Conservation (phyloP, 2,329 filamentous ascomycete genomes). For the Albifimbria verrucaria region DNA sequence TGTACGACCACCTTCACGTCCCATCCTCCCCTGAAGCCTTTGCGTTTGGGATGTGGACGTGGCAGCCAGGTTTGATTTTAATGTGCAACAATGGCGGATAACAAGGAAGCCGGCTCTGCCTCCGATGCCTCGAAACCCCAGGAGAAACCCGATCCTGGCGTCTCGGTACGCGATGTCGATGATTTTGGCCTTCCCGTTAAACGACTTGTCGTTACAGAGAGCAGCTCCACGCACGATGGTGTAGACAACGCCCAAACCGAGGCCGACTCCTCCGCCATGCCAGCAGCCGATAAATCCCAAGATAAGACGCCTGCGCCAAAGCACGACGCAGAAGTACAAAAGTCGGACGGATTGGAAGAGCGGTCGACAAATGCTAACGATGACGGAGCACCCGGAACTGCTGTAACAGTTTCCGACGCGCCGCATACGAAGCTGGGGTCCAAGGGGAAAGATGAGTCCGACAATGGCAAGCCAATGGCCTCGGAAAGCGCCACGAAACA, state of each 20-base stretch:
- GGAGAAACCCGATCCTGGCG: conserved; percentile 16
- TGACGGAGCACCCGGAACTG: conserved; percentile 26
- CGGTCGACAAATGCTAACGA: conserved; percentile 22
- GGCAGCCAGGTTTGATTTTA: conserved; percentile 5
- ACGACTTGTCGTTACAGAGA: conserved; percentile 35
- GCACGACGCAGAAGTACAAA: background rate
- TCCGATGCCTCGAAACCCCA: conserved; percentile 14
- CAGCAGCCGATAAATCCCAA: background rate
- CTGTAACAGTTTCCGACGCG: conserved; percentile 8
- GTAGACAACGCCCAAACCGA: conserved; percentile 11
- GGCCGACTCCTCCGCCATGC: background rate
- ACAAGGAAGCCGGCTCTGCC: conserved; percentile 20
- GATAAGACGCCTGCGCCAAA: background rate
- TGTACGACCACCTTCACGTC: conserved; percentile 14
- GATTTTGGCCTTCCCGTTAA: conserved; percentile 69
- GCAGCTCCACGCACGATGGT: conserved; percentile 17
- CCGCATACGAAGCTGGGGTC: no score
- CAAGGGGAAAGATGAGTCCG: no score
- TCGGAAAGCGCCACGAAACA: no score
- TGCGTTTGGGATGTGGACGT: conserved; percentile 21
- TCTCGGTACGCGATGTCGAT: conserved; percentile 50
- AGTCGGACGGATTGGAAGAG: background rate
- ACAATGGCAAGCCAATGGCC: no score
- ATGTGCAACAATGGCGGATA: conserved; percentile 15
- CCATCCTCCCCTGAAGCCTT: conserved; percentile 13